Conservation (phyloP, 192 early-diverging fungal genomes). For the Glomus cerebriforme region DNA sequence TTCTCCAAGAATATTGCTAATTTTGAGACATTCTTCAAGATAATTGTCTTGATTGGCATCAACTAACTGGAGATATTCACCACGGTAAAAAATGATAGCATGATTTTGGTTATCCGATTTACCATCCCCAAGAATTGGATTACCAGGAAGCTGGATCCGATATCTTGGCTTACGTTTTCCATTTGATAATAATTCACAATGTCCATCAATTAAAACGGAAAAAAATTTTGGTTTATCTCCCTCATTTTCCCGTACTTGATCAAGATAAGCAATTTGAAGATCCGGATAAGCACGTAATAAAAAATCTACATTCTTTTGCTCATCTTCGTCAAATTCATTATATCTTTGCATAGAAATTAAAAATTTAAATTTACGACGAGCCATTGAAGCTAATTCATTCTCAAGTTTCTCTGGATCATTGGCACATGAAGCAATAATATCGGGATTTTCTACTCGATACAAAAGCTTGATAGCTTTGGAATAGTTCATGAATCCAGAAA, state of each 20-base stretch:
- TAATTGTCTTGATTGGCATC: conserved; percentile 95
- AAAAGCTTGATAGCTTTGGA: conserved; percentile 80
- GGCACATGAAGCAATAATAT: conserved; percentile 64
- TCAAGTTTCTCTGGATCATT: conserved; percentile 69
- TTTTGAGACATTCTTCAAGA: conserved; percentile 88
- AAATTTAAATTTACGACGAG: conserved; percentile 80
- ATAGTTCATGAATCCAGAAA: conserved; percentile 89
- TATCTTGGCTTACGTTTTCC: conserved; percentile 80
- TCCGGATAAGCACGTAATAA: conserved; percentile 75
- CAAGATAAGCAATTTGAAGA: conserved; percentile 79
- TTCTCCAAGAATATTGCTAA: conserved; percentile 82
- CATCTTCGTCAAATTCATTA: conserved; percentile 75
- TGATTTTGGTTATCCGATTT: conserved; percentile 93
- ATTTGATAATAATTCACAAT: conserved; percentile 64
- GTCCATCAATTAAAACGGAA: conserved; percentile 77
- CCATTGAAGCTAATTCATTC: conserved; percentile 66
- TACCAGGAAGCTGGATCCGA: conserved; percentile 76
- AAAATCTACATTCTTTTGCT: conserved; percentile 75
- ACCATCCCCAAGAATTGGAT: conserved; percentile 89
- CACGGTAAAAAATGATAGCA: conserved; percentile 80
- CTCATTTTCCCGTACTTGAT: conserved; percentile 65
- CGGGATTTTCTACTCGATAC: conserved; percentile 81
- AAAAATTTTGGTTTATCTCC: conserved; percentile 61
- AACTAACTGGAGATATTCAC: conserved; percentile 84
- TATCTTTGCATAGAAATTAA: conserved; percentile 85